phyloP scores from a whole-genome alignment of 1,284 basidiomycete genomes.

The Marasmius sp. region DNA sequence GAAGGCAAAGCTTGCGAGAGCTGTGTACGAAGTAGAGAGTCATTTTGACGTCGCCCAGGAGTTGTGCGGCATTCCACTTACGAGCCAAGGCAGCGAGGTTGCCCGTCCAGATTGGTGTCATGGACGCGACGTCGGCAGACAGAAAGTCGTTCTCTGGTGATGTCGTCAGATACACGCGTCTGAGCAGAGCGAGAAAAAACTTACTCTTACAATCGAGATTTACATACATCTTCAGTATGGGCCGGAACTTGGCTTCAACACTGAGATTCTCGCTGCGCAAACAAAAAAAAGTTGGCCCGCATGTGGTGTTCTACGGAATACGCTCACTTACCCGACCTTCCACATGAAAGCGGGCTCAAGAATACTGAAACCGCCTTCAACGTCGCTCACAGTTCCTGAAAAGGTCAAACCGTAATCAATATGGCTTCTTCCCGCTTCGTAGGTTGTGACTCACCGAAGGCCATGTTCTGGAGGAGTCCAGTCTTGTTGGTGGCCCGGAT shows the following conservation, averaged over 20 bases:
- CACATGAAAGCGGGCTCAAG: not conserved
- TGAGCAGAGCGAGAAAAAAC: not conserved
- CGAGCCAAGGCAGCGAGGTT: not conserved
- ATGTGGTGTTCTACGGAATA: not conserved
- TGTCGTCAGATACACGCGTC: not conserved
- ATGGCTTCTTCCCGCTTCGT: not conserved
- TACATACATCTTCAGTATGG: not conserved
- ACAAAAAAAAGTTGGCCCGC: not conserved
- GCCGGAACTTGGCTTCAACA: not conserved
- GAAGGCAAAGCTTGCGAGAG: not conserved
- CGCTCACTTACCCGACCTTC: not conserved
- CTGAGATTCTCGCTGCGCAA: not conserved
- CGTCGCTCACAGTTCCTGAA: not conserved
- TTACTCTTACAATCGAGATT: not conserved
- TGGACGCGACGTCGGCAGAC: not conserved
- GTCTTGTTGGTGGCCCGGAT: not conserved
- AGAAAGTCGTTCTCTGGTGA: not conserved
- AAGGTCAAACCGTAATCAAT: not conserved
- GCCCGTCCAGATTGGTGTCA: not conserved
- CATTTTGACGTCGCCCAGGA: not conserved
- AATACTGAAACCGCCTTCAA: not conserved
- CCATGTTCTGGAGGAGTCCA: not conserved
- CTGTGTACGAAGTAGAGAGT: not conserved
- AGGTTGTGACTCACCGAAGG: not conserved
- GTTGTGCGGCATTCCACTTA: not conserved